phyloP scores from a whole-genome alignment of 1,284 basidiomycete genomes.

The Trametes versicolor region DNA sequence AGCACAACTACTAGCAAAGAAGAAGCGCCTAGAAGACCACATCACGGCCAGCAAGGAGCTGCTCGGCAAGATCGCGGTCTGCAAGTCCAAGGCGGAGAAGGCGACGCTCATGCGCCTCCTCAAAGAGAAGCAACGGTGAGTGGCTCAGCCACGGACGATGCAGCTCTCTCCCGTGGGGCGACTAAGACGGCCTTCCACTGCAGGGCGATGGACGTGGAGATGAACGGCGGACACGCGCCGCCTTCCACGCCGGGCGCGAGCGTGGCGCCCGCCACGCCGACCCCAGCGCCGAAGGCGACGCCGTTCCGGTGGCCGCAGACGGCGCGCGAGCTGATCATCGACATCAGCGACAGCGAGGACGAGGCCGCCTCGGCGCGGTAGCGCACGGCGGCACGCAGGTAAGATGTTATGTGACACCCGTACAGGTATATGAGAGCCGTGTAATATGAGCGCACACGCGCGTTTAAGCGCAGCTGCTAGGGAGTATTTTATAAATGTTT shows the following conservation, averaged over 20 bases:
- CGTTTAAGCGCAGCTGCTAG: conserved; percentile 11
- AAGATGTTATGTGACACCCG: conserved; percentile 13
- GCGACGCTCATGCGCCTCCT: conserved; percentile 63
- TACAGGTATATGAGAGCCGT: background rate
- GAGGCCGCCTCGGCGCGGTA: conserved; percentile 42
- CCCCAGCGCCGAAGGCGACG: conserved; percentile 18
- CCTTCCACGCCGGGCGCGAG: conserved; percentile 20
- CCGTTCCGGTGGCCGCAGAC: conserved; percentile 53
- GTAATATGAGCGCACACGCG: conserved; percentile 10
- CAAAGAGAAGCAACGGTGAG: conserved; percentile 54
- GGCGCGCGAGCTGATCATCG: conserved; percentile 51
- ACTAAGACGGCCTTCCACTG: conserved; percentile 20
- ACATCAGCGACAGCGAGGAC: conserved; percentile 63
- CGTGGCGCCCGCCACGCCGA: conserved; percentile 17
- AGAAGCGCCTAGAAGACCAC: conserved; percentile 66
- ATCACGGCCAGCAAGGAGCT: conserved; percentile 77
- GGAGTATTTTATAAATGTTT: conserved; percentile 22
- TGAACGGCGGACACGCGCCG: conserved; percentile 24
- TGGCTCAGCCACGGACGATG: conserved; percentile 4
- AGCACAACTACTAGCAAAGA: conserved; percentile 53
- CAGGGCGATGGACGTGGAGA: conserved; percentile 41
- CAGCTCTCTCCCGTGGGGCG: conserved; percentile 3
- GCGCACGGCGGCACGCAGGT: conserved; percentile 21
- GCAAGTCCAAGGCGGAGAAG: conserved; percentile 70
- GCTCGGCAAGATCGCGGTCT: conserved; percentile 64